These are phyloP conservation scores for Elaphomyces granulatus DNA, from an alignment of 495 filamentous ascomycete genomes.

Conservation along the genomic window DNA sequence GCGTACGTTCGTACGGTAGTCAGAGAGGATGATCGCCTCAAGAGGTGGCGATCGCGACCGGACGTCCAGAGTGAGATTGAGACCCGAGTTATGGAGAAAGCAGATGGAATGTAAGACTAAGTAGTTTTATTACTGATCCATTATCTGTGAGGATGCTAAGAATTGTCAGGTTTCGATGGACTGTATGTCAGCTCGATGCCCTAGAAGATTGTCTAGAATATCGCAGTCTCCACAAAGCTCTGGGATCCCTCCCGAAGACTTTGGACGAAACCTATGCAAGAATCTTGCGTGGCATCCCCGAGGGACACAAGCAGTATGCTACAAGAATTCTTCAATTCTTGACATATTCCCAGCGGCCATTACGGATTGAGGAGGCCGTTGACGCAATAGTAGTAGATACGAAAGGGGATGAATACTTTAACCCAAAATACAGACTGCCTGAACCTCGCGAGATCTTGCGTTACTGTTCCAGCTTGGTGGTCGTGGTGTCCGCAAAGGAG, in stretches of 20 bases:
- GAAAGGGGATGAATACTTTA: background rate
- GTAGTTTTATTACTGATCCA: background rate
- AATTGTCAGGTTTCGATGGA: constrained; percentile 25
- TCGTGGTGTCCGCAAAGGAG: constrained; percentile 6
- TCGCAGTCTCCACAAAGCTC: constrained; percentile 4
- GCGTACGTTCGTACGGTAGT: constrained; percentile 8
- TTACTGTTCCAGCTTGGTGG: constrained; percentile 9
- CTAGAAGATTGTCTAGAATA: constrained; percentile 10
- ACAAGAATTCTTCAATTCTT: constrained; percentile 17
- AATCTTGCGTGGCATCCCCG: constrained; percentile 14
- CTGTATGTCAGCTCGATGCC: constrained; percentile 18
- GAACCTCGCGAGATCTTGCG: constrained; percentile 6
- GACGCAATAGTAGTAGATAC: constrained; percentile 8
- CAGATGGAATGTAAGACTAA: constrained; percentile 16
- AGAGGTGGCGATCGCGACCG: constrained; percentile 10
- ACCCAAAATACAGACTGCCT: constrained; percentile 2
- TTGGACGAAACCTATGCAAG: constrained; percentile 22
- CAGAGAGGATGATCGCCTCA: constrained; percentile 5
- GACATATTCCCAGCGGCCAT: constrained; percentile 9
- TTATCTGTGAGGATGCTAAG: too few species aligned
- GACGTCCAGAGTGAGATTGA: constrained; percentile 8
- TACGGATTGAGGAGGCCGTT: constrained; percentile 13
- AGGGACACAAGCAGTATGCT: constrained; percentile 7
- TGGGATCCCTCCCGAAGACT: constrained; percentile 15
- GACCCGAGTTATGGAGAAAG: constrained; percentile 9